Base-by-base conservation (phyloP, 352 stramenopile genomes). In the Globisporangium takayamanum region DNA sequence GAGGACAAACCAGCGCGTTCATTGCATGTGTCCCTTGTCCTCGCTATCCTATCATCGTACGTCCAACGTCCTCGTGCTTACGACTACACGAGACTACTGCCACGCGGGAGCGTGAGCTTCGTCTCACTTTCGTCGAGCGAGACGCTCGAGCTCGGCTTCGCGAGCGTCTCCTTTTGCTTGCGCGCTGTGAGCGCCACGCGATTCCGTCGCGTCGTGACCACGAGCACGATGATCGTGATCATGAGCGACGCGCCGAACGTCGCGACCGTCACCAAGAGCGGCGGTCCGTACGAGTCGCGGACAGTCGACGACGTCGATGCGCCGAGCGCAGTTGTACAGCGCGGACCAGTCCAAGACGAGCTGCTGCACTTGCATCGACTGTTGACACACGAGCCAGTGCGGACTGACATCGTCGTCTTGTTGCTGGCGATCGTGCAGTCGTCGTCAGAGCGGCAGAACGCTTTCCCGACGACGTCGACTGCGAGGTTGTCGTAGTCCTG, bases 401-500 rank as follows among this genome's bases (percentile, higher is more conserved):
- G 7, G 45, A 22, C 45, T 1, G 33, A 15, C 44, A 49, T 20
- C 26, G 16, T 53, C 3, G 22, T 53, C 28, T 53, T 53, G 49
- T 53, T 53, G 26, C 25, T 36, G 12, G 26, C 49, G 33, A 53
- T 39, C 49, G 49, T 41, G 26, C 49, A 53, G 33, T 53, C 49
- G 49, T 53, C 49, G n/a, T 53, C 49, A 3, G 20, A 37, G 22
- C 20, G 47, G 8, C 47, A 52, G 47, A 52, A 52, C 47, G 47
- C 47, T 16, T 52, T 52, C 20, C 47, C 47, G 2, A 22, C 4
- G 47, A 52, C 47, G 20, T 52, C 47, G 47, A 51, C 54, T 0
- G 74, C 51, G 47, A 66, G 63, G 55, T 94, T 94, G 12, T 83
- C 66, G 11, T 69, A 59, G 52, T 93, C 81, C 39, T 77, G 55